Conservation (phyloP, 1,284 basidiomycete genomes). For the Pisolithus thermaeus region DNA sequence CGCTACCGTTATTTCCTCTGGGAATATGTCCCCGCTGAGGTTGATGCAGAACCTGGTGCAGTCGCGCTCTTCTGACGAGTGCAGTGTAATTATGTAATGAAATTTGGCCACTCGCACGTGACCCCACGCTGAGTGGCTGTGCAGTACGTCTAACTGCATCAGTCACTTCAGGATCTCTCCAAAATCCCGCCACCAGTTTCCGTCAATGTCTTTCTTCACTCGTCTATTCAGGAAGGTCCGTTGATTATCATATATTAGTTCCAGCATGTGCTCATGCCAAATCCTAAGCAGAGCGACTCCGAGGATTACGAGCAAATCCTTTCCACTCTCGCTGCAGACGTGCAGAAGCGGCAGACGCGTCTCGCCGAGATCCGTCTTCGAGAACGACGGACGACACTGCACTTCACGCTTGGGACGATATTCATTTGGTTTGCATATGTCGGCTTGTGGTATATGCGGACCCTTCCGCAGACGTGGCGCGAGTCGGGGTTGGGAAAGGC, state of each 20-base stretch:
- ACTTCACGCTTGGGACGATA: slow-evolving; percentile 80
- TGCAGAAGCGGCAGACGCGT: slow-evolving; percentile 69
- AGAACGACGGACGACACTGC: slow-evolving; percentile 75
- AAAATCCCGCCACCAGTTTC: background rate
- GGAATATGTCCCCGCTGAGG: too few relatives aligned
- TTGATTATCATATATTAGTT: too few relatives aligned
- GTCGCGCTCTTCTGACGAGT: too few relatives aligned
- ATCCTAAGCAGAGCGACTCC: slow-evolving; percentile 12
- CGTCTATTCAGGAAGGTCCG: background rate
- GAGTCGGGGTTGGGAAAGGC: slow-evolving; percentile 39
- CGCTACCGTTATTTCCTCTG: too few relatives aligned
- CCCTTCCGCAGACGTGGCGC: slow-evolving; percentile 43
- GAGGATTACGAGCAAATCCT: slow-evolving; percentile 74
- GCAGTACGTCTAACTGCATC: background rate
- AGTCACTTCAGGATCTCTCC: background rate
- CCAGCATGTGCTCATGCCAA: too few relatives aligned
- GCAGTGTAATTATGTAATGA: too few relatives aligned
- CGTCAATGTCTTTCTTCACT: background rate
- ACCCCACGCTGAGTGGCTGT: background rate
- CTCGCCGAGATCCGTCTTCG: slow-evolving; percentile 86
- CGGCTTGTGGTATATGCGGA: slow-evolving; percentile 73
- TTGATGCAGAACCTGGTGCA: too few relatives aligned
- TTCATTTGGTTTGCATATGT: slow-evolving; percentile 78
- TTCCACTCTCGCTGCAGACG: slow-evolving; percentile 54
- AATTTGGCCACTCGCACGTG: too few relatives aligned